Conservation (phyloP, 2,329 filamentous ascomycete genomes). For the Alternaria brassicicola region DNA sequence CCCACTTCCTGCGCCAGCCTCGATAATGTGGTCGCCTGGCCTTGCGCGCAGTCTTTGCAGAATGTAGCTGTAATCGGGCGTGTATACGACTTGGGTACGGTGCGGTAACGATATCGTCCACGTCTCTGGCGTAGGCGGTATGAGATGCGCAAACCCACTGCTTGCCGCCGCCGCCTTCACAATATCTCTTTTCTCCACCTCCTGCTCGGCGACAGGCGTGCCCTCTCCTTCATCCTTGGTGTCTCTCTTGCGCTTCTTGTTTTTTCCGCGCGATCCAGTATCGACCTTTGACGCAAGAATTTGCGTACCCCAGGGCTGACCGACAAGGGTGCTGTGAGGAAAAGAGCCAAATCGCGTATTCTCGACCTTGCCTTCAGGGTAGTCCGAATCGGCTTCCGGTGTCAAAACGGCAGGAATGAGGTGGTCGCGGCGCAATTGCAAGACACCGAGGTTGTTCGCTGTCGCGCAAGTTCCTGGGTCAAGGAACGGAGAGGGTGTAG, state of each 20-base stretch:
- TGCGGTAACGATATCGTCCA: constrained; percentile 84
- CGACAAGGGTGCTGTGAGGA: constrained; percentile 61
- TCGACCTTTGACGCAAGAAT: constrained; percentile 88
- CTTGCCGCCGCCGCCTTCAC: constrained; percentile 58
- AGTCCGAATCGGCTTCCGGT: constrained; percentile 47
- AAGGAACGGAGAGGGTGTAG: constrained; percentile 74
- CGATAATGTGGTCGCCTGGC: constrained; percentile 75
- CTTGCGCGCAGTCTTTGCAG: constrained; percentile 75
- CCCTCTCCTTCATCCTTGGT: constrained; percentile 40
- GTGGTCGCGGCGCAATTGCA: constrained; percentile 87
- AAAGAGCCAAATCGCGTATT: constrained; percentile 92
- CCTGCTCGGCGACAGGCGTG: constrained; percentile 19
- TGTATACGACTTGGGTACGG: constrained; percentile 85
- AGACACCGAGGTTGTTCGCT: constrained; percentile 73
- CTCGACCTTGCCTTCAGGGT: constrained; percentile 60
- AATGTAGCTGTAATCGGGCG: constrained; percentile 84
- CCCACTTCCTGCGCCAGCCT: constrained; percentile 81
- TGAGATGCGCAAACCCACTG: constrained; percentile 76
- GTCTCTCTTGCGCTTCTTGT: constrained; percentile 56
- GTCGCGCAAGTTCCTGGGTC: constrained; percentile 68
- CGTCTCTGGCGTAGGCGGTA: constrained; percentile 79
- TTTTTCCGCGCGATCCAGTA: constrained; percentile 82
- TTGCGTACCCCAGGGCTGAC: constrained; percentile 88
- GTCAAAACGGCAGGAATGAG: constrained; percentile 72
- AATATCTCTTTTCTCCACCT: constrained; percentile 43